Conservation (phyloP, 2,329 filamentous ascomycete genomes). For the Chaetomiaceae sp. region DNA sequence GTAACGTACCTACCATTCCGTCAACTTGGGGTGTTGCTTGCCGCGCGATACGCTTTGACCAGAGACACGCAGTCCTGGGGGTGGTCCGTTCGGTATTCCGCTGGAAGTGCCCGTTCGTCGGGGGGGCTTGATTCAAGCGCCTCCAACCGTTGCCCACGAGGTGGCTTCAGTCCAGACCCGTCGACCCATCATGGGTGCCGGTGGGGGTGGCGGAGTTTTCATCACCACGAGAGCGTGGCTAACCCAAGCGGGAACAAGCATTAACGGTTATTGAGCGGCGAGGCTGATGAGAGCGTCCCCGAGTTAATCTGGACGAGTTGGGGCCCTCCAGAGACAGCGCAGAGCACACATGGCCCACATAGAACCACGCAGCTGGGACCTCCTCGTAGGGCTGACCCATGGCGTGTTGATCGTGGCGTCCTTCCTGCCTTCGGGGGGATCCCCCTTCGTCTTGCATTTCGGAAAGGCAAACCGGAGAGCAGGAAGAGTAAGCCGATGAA, state of each 20-base stretch:
- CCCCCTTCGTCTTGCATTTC: background rate
- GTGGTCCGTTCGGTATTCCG: too few relatives aligned
- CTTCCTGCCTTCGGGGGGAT: background rate
- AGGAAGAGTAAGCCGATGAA: background rate
- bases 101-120: too few relatives aligned
- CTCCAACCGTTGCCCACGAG: background rate
- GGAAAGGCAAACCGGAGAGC: background rate
- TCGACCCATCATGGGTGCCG: background rate
- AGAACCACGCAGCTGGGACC: constrained; percentile 1
- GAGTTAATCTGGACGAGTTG: background rate
- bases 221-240: background rate
- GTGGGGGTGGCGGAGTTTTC: constrained; percentile 17
- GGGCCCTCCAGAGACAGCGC: background rate
- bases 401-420: background rate
- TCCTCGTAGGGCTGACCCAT: background rate
- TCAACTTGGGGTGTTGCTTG: background rate
- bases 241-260: background rate
- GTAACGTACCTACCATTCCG: too few relatives aligned
- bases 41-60: background rate
- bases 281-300: background rate
- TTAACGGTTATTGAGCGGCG: background rate
- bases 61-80: background rate
- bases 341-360: background rate
- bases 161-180: background rate
- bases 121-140: too few relatives aligned